These are phyloP conservation scores for Neurospora africana DNA, from an alignment of 495 filamentous ascomycete genomes.

Conservation along the genomic window DNA sequence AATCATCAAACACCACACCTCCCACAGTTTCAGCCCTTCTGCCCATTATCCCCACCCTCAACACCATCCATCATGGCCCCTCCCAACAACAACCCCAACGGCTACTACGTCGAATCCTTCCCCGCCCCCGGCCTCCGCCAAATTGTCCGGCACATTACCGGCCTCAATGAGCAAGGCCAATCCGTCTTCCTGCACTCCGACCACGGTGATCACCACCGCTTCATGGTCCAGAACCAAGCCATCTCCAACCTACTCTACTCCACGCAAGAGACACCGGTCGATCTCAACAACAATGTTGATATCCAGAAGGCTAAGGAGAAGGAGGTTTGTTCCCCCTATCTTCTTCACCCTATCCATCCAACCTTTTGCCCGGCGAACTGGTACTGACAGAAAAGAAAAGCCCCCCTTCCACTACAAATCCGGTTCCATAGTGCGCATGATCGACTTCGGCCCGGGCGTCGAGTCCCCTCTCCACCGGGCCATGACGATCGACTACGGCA, in stretches of 20 bases:
- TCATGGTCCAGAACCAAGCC: neutral
- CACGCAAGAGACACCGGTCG: neutral
- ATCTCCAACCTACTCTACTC: neutral
- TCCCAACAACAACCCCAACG: neutral
- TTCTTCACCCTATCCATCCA: neutral
- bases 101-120: neutral
- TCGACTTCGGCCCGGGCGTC: constrained; percentile 35
- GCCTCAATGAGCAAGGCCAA: neutral
- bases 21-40: neutral
- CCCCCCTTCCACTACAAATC: neutral
- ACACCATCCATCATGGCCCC: neutral
- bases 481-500: constrained; percentile 50
- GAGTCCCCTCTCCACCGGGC: constrained; percentile 48
- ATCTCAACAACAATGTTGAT: neutral
- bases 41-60: neutral
- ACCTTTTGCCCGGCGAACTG: neutral
- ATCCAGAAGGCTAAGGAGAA: neutral
- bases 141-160: neutral
- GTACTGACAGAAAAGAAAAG: neutral
- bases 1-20: neutral
- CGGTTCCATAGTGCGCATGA: constrained; percentile 4
- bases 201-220: neutral
- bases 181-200: neutral
- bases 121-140: neutral
- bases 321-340: neutral